These are phyloP conservation scores for Suillus fuscotomentosus DNA, from an alignment of 768 basidiomycete genomes.

Conservation along the genomic window DNA sequence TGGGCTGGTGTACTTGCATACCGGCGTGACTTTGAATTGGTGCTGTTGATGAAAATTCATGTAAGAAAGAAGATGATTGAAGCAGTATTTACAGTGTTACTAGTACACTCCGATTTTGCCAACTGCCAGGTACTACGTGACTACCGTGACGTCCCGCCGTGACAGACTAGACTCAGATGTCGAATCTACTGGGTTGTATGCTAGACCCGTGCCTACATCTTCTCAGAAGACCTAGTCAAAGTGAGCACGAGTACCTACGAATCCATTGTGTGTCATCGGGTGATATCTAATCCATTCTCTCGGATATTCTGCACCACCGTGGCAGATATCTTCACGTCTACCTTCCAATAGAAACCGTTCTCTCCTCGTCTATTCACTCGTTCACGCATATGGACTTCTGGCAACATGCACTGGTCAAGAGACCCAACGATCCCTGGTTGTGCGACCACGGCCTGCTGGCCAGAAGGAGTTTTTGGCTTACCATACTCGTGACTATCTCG, in stretches of 20 bases:
- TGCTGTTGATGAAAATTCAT: no score
- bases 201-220: constrained; percentile 44
- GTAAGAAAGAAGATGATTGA: no score
- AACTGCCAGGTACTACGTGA: background rate
- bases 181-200: background rate
- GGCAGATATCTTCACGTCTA: constrained; percentile 50
- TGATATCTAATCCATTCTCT: background rate
- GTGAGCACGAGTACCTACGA: constrained; percentile 23
- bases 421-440: constrained; percentile 36
- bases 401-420: constrained; percentile 24
- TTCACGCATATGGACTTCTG: constrained; percentile 51
- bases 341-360: constrained; percentile 72
- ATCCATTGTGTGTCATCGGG: no score
- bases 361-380: constrained; percentile 61
- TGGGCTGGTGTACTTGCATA: no score
- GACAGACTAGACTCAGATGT: background rate
- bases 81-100: no score
- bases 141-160: background rate
- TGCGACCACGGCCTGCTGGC: constrained; percentile 55
- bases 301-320: background rate
- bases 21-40: no score
- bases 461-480: constrained; percentile 60
- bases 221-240: constrained; percentile 57
- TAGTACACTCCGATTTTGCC: no score
- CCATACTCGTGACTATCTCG: constrained; percentile 71